These are phyloP conservation scores for Selaginella moellendorffii DNA, from an alignment of 75 land plant species.

Conservation along the genomic window DNA sequence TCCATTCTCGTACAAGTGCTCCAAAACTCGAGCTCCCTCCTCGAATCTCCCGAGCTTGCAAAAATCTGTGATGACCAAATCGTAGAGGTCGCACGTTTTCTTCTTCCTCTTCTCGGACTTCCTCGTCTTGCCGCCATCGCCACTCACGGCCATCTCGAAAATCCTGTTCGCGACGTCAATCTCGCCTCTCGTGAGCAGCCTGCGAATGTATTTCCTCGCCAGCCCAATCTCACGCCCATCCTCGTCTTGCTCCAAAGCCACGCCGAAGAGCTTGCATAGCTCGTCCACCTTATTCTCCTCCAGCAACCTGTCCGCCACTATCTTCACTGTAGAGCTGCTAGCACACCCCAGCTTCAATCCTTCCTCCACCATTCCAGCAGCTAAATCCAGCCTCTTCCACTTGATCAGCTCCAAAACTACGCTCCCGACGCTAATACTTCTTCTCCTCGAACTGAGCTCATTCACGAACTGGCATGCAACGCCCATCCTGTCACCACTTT, in stretches of 20 bases:
- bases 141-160: conserved; percentile 16
- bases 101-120: too few relatives aligned
- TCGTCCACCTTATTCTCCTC: background rate
- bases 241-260: conserved; percentile 79
- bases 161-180: conserved; percentile 59
- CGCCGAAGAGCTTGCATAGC: conserved; percentile 76
- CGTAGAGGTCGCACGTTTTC: too few relatives aligned
- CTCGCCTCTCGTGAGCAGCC: too few relatives aligned
- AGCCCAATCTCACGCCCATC: conserved; percentile 81
- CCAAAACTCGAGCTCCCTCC: background rate
- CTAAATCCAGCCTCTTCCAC: background rate
- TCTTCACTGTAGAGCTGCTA: background rate
- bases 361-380: background rate
- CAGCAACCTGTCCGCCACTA: background rate
- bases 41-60: background rate
- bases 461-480: too few relatives aligned
- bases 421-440: too few relatives aligned
- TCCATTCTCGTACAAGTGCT: background rate
- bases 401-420: too few relatives aligned
- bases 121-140: background rate
- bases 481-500: too few relatives aligned
- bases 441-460: too few relatives aligned
- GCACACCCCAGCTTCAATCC: background rate
- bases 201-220: background rate
- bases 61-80: background rate